phyloP scores from a whole-genome alignment of 192 early-diverging fungal genomes.

The Coemansia asiatica region DNA sequence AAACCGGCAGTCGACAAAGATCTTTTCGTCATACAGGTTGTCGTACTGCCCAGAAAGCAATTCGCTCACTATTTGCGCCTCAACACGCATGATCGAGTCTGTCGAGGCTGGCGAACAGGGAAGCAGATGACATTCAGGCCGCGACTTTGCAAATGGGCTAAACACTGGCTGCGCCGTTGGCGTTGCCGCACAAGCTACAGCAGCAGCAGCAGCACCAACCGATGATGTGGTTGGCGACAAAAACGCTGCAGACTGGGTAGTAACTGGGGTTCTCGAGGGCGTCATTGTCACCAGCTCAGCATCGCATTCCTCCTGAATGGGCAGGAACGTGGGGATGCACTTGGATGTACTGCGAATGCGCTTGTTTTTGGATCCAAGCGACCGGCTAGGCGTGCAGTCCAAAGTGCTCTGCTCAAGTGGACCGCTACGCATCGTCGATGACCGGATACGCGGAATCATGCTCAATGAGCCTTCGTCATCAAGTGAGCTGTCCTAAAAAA shows the following conservation, averaged over 20 bases:
- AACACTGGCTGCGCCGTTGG: constrained; percentile 9
- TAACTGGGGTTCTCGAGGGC: not conserved
- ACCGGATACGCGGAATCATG: constrained; percentile 29
- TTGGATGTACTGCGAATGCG: constrained; percentile 19
- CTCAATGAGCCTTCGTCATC: constrained; percentile 46
- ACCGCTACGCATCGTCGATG: constrained; percentile 10
- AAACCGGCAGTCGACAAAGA: constrained; percentile 83
- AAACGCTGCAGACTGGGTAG: constrained; percentile 5
- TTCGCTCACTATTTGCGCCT: constrained; percentile 58
- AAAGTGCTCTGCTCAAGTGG: not conserved
- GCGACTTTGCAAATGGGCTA: constrained; percentile 35
- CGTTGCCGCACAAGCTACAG: not conserved
- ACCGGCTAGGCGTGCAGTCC: constrained; percentile 24
- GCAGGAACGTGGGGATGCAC: constrained; percentile 29
- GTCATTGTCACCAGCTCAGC: not conserved
- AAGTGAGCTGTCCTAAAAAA: constrained; percentile 38
- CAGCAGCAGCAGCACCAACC: not conserved
- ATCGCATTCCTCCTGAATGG: constrained; percentile 12
- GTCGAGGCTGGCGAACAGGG: constrained; percentile 55
- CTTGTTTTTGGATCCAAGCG: not conserved
- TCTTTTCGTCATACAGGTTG: constrained; percentile 60
- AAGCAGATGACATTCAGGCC: constrained; percentile 57
- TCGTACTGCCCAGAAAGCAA: constrained; percentile 69
- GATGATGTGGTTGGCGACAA: not conserved
- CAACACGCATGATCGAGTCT: constrained; percentile 66